Percentiles rank a stretch among this genome's conserved stretches.
phyloP scores from a whole-genome alignment of 176 grass and related monocot genomes.

The Luzula sylvatica region DNA sequence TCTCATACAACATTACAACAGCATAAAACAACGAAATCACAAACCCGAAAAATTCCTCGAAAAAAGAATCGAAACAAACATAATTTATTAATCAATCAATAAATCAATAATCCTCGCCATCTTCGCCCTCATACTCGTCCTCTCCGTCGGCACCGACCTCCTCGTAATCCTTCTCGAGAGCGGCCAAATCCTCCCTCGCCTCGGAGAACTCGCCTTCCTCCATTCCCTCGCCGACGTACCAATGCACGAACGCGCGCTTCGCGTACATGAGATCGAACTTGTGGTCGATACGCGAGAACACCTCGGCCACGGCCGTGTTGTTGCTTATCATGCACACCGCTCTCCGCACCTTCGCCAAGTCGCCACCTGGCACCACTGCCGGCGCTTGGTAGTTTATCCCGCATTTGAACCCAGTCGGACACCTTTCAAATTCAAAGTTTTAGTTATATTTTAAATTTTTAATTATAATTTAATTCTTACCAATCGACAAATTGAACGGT shows the following conservation, averaged over 20 bases:
- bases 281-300: conserved; percentile 23
- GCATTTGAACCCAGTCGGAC: conserved; percentile 21
- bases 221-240: conserved; percentile 22
- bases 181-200: conserved; percentile 16
- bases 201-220: conserved; percentile 24
- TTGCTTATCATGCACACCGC: conserved; percentile 26
- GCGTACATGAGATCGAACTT: conserved; percentile 23
- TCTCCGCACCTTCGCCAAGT: conserved; percentile 24
- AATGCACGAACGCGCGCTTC: conserved; percentile 17
- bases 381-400: conserved; percentile 24
- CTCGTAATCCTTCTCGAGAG: conserved; percentile 23
- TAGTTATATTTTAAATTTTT: too few species aligned
- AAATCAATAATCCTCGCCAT: conserved; percentile 20
- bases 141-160: conserved; percentile 17
- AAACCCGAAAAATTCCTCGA: conserved; percentile 3
- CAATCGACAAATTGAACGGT: conserved; percentile 22
- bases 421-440: background rate
- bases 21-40: background rate
- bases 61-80: too few species aligned
- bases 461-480: conserved; percentile 1
- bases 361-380: conserved; percentile 20
- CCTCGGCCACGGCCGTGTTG: conserved; percentile 20
- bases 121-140: conserved; percentile 13
- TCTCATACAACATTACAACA: conserved; percentile 7
- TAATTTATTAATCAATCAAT: background rate